phyloP scores from a whole-genome alignment of 306 rosid species.

The Inga laurina region DNA sequence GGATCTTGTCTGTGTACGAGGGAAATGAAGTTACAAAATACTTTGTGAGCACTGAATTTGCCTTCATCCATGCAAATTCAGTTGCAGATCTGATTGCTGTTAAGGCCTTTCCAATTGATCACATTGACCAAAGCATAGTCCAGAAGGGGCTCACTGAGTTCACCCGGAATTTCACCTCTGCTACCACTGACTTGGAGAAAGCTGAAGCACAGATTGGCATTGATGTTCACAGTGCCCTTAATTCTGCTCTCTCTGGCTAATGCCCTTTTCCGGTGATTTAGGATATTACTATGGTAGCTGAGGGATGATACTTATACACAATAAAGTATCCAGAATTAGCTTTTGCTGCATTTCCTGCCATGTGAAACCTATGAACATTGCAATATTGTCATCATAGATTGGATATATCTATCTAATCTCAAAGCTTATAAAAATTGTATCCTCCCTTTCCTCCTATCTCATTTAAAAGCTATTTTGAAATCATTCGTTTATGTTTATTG shows the following conservation, averaged over 20 bases:
- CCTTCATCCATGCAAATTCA: constrained; percentile 13
- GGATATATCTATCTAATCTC: neutral
- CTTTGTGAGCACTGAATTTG: neutral
- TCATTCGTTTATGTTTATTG: neutral
- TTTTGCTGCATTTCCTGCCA: neutral
- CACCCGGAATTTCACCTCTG: neutral
- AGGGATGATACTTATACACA: neutral
- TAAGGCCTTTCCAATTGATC: constrained; percentile 1
- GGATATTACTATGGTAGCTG: neutral
- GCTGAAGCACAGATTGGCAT: constrained; percentile 63
- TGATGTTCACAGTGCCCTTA: constrained; percentile 58
- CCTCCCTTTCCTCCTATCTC: neutral
- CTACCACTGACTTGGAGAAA: constrained; percentile 1
- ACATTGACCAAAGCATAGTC: neutral
- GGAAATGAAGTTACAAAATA: constrained; percentile 1
- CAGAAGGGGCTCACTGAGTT: neutral
- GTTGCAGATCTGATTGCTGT: constrained; percentile 1
- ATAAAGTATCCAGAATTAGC: neutral
- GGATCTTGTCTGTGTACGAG: neutral
- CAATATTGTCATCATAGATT: neutral
- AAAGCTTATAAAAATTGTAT: neutral
- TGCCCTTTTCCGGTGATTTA: neutral
- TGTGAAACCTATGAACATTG: neutral
- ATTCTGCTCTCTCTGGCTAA: constrained; percentile 50
- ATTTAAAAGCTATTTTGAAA: neutral